These are phyloP conservation scores for Xylaria sp. DNA, from an alignment of 2,329 filamentous ascomycete species.

Conservation along the genomic window DNA sequence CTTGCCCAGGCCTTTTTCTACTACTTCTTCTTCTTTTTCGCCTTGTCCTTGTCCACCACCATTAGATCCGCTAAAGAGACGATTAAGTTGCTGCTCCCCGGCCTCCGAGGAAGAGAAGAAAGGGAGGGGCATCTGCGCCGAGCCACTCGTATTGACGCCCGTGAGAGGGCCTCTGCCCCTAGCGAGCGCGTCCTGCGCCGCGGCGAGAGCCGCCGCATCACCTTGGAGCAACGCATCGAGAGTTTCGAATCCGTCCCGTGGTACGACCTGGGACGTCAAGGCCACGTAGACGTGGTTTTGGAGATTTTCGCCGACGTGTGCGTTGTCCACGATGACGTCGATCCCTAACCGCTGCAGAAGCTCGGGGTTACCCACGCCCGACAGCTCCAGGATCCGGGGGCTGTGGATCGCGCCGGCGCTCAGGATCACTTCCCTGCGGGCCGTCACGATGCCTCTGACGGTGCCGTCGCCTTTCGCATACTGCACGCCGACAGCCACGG, in stretches of 20 bases:
- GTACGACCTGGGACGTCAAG: not conserved
- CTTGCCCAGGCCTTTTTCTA: too few relatives aligned
- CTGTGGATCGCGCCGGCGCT: conserved; percentile 37
- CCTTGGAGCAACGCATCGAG: too few relatives aligned
- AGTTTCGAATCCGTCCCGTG: too few relatives aligned
- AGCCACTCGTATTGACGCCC: conserved; percentile 37
- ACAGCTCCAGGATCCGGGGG: conserved; percentile 53
- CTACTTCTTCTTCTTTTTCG: too few relatives aligned
- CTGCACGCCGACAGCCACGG: conserved; percentile 30
- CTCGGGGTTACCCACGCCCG: conserved; percentile 47
- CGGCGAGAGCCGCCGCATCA: too few relatives aligned
- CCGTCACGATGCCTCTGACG: not conserved
- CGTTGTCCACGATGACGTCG: conserved; percentile 31
- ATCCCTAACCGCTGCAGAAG: conserved; percentile 25
- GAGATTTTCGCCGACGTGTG: conserved; percentile 41
- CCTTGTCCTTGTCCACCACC: too few relatives aligned
- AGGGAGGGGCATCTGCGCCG: conserved; percentile 43
- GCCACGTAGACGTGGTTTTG: conserved; percentile 38
- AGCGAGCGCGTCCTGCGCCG: conserved; percentile 43
- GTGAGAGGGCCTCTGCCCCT: conserved; percentile 41
- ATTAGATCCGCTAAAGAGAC: too few relatives aligned
- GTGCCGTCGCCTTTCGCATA: conserved; percentile 11
- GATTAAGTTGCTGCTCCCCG: conserved; percentile 21
- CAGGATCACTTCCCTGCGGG: conserved; percentile 39
- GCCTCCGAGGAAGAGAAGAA: not conserved